phyloP scores from a whole-genome alignment of 768 basidiomycete species.

The Cystobasidium ongulense region DNA sequence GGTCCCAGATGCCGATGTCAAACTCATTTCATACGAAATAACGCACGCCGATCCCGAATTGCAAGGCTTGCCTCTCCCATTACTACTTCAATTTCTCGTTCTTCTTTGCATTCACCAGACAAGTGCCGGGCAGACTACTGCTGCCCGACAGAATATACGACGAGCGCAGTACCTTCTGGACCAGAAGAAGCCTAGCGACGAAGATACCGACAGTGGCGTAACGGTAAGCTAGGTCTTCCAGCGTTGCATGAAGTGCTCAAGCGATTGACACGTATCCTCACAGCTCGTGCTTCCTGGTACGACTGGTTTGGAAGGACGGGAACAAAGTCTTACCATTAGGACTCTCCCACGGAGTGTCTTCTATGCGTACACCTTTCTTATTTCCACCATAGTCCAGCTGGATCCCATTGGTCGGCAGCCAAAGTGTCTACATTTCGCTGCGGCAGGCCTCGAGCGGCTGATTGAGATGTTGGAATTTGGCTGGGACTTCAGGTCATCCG shows the following conservation, averaged over 20 bases:
- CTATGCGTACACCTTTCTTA: conserved; percentile 26
- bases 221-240: background rate
- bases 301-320: background rate
- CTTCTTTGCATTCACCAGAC: conserved; percentile 1
- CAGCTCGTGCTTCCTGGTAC: background rate
- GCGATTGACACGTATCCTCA: background rate
- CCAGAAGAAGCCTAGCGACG: background rate
- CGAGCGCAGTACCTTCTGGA: conserved; percentile 11
- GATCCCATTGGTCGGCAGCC: conserved; percentile 10
- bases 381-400: conserved; percentile 22
- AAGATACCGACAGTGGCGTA: background rate
- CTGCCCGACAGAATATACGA: conserved; percentile 4
- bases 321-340: background rate
- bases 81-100: conserved; percentile 18
- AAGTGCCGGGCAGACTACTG: background rate
- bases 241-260: background rate
- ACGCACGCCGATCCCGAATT: background rate
- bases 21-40: background rate
- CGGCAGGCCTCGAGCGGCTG: background rate
- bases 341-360: background rate
- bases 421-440: conserved; percentile 20
- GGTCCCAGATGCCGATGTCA: background rate
- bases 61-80: background rate
- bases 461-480: background rate
- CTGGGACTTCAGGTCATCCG: background rate